Evolutionary conservation across 2,329 filamentous ascomycete genomes (phyloP), one percentile per base, ranked within the genome.

Genomic region (Daldinia eschscholtzii): DNA sequence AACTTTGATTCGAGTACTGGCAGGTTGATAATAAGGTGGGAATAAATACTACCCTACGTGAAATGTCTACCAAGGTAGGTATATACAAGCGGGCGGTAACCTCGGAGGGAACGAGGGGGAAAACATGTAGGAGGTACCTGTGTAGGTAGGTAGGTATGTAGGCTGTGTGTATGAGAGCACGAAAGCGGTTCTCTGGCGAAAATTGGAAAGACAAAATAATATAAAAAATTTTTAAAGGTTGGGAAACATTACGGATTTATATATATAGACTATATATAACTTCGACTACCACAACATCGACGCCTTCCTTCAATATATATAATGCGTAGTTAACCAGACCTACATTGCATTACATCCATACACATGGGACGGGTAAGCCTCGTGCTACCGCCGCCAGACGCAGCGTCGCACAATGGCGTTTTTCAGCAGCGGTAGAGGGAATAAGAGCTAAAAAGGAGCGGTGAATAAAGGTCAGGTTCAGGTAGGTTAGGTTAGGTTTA

Each of bases 401-500:
- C 26, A 10, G 46, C 28, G 46, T 61, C 50, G 52, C 67, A 56
- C 57, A 5, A 61, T 57, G 35, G 46, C 10, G 9, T 35, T 13
- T 53, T 37, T 18, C 52, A 23, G 41, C 26, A 20, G 23, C 20
- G 9, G 39, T 1, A 55, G 41, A 20, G 41, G 13, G 13, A 18
- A 57, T 55, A 57, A 10, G 41, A 20, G 23, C 15, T 10, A 37
- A 48, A 23, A 68, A 68, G 46, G 57, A 66, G 68, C 68, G 68
- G 68, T 71, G 68, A 68, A 71, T 61, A 55, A 33, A 33, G 30
- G 30, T 46, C n/a, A 6, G 18, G 39, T 42, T 18, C n/a, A 33
- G 33, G 33, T 35, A 35, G 33, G 33, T 7, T 35, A 35, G 6
- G 33, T 35, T 9, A 35, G 10, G 33, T 2, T 7, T 35, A 7